Percentiles rank a stretch among this genome's conserved stretches.
These are phyloP conservation scores for Acer campestre DNA, from an alignment of 345 rosid species.

Conservation along the genomic window DNA sequence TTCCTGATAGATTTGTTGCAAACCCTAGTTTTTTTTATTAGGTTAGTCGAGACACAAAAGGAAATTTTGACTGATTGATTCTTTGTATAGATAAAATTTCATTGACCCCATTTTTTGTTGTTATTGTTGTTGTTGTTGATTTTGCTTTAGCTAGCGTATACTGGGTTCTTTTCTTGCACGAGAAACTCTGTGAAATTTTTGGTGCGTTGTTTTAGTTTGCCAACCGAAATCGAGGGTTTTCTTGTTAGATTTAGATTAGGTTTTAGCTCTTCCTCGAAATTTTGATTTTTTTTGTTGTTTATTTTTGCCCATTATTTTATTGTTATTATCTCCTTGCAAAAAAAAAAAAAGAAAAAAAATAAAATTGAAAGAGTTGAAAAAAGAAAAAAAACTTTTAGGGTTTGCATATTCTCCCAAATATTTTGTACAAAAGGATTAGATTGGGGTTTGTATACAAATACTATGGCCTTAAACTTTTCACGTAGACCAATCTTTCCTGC, in stretches of 20 bases:
- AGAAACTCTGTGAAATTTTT: slow-evolving; percentile 47
- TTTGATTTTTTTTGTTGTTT: not conserved
- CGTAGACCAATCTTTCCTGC: slow-evolving; percentile 64
- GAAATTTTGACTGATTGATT: slow-evolving; percentile 10
- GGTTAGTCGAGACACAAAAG: not conserved
- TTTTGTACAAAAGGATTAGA: slow-evolving; percentile 20
- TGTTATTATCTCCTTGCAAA: not conserved
- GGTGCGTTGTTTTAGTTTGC: slow-evolving; percentile 50
- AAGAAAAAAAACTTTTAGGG: slow-evolving; percentile 18
- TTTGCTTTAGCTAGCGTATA: not conserved
- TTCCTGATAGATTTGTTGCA: slow-evolving; percentile 17
- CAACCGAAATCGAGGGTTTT: slow-evolving; percentile 47
- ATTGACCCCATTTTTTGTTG: not conserved
- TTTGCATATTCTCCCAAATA: slow-evolving; percentile 20
- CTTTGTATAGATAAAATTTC: slow-evolving; percentile 8
- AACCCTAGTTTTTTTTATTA: slow-evolving; percentile 24
- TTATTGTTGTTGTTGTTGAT: not conserved
- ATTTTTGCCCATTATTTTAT: not conserved
- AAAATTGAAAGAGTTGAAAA: not conserved
- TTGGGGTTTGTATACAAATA: slow-evolving; percentile 25
- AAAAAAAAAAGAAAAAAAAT: slow-evolving; percentile 15
- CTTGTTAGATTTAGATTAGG: slow-evolving; percentile 24
- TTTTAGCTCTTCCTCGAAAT: slow-evolving; percentile 15
- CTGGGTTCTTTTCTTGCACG: slow-evolving; percentile 11
- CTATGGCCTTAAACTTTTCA: slow-evolving; percentile 89